Conservation (phyloP, 768 basidiomycete species). For the Coprinellus aureogranulatus region DNA sequence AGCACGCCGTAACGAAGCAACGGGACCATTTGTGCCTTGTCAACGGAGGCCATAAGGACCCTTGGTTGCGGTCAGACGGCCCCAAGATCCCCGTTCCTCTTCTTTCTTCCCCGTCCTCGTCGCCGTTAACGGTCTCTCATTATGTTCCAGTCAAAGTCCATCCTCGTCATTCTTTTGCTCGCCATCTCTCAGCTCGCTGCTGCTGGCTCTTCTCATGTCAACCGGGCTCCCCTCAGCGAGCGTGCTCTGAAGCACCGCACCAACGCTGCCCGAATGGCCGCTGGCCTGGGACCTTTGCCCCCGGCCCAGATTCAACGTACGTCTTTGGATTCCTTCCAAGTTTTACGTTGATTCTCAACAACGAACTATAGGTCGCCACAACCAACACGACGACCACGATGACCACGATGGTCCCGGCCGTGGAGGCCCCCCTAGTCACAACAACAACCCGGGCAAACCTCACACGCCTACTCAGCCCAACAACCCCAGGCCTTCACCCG, state of each 20-base stretch:
- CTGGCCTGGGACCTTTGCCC: slow-evolving; percentile 4
- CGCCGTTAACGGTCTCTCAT: not conserved
- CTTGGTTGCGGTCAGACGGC: not conserved
- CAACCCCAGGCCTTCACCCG: not conserved
- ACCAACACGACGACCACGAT: too few species aligned
- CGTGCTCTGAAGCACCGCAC: slow-evolving; percentile 4
- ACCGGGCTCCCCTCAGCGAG: not conserved
- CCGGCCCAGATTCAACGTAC: slow-evolving; percentile 1
- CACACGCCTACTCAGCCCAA: slow-evolving; percentile 3
- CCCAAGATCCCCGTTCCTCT: not conserved
- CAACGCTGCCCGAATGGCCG: slow-evolving; percentile 12
- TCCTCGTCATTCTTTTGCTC: slow-evolving; percentile 6
- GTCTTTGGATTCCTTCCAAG: too few species aligned
- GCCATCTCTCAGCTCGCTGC: slow-evolving; percentile 6
- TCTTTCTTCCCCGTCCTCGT: not conserved
- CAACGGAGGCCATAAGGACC: not conserved
- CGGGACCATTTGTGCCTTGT: slow-evolving; percentile 3
- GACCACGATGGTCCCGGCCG: too few species aligned
- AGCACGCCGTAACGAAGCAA: slow-evolving; percentile 2
- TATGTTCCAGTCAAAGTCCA: slow-evolving; percentile 1
- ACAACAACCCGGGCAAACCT: too few species aligned
- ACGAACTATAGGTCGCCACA: too few species aligned
- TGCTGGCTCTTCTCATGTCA: slow-evolving; percentile 1
- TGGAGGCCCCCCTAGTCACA: too few species aligned
- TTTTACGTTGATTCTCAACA: too few species aligned